These are phyloP conservation scores for Inonotus hispidus DNA, from an alignment of 1,284 basidiomycete species.

Conservation along the genomic window DNA sequence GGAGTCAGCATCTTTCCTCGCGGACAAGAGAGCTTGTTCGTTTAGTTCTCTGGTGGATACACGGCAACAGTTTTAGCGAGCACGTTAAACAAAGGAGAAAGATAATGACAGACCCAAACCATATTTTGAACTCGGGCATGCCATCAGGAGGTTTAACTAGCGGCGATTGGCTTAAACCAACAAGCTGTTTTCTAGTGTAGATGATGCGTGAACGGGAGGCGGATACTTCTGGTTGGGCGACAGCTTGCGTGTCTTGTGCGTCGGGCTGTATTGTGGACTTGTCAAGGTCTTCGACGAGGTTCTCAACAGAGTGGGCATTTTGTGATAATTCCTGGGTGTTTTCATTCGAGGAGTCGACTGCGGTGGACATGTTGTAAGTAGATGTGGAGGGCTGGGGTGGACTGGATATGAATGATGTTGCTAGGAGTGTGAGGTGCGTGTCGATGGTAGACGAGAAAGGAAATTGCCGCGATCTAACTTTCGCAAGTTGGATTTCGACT, in stretches of 20 bases:
- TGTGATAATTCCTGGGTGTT: neutral
- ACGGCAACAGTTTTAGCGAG: constrained; percentile 19
- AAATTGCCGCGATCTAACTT: neutral
- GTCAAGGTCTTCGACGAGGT: constrained; percentile 32
- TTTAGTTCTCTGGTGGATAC: constrained; percentile 41
- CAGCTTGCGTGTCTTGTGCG: constrained; percentile 25
- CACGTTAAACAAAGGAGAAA: constrained; percentile 19
- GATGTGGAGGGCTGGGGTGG: neutral
- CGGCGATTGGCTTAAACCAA: constrained; percentile 70
- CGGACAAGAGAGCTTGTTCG: constrained; percentile 46
- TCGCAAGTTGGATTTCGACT: neutral
- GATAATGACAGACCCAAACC: constrained; percentile 74
- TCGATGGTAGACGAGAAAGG: constrained; percentile 1
- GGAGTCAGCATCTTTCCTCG: constrained; percentile 63
- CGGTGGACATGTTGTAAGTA: constrained; percentile 16
- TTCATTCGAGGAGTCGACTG: constrained; percentile 15
- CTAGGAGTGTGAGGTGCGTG: neutral
- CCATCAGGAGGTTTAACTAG: constrained; percentile 62
- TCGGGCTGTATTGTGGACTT: constrained; percentile 32
- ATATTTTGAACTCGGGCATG: constrained; percentile 79
- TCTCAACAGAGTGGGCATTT: constrained; percentile 24
- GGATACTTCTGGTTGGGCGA: constrained; percentile 25
- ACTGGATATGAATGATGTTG: neutral
- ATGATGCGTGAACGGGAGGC: constrained; percentile 43
- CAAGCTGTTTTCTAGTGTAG: constrained; percentile 63